A percentile compares a stretch with the other conserved stretches of the same genome.
Evolutionary conservation across 345 rosid species (phyloP).

Genomic region (Aethionema arabicum): DNA sequence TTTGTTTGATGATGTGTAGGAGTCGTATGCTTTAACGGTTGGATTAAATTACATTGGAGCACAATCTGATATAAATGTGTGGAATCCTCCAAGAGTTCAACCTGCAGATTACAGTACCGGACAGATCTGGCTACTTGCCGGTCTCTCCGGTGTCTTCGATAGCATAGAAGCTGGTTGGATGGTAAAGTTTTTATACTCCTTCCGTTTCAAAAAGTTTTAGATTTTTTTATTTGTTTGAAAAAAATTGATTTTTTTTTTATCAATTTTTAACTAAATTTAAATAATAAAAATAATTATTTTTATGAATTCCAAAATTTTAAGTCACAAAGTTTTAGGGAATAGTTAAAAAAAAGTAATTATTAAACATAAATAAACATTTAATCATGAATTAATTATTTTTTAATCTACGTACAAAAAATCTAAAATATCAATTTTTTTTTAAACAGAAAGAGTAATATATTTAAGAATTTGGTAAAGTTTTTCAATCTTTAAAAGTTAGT

Average conservation of each 20-base stretch:
- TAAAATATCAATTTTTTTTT: too few relatives aligned
- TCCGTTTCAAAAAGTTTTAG: neutral
- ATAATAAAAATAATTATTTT: too few relatives aligned
- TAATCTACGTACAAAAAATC: too few relatives aligned
- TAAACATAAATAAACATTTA: too few relatives aligned
- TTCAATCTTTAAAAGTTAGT: neutral
- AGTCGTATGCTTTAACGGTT: conserved; percentile 27
- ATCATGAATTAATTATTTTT: too few relatives aligned
- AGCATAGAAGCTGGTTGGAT: conserved; percentile 55
- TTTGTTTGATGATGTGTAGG: conserved; percentile 32
- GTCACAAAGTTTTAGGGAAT: too few relatives aligned
- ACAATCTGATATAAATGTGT: conserved; percentile 43
- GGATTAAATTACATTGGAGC: conserved; percentile 48
- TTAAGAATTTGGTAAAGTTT: conserved; percentile 34
- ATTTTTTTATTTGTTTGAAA: neutral
- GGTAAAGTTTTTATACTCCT: conserved; percentile 21
- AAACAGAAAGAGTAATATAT: too few relatives aligned
- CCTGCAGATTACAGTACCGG: conserved; percentile 37
- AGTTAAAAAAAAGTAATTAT: too few relatives aligned
- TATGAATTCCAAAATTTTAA: too few relatives aligned
- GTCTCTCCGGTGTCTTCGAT: conserved; percentile 34
- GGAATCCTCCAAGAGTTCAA: conserved; percentile 44
- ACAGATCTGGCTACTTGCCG: conserved; percentile 48
- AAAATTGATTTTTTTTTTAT: neutral
- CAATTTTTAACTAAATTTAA: too few relatives aligned